phyloP scores from a whole-genome alignment of 2,329 filamentous ascomycete genomes.

The Ascochyta koolunga region DNA sequence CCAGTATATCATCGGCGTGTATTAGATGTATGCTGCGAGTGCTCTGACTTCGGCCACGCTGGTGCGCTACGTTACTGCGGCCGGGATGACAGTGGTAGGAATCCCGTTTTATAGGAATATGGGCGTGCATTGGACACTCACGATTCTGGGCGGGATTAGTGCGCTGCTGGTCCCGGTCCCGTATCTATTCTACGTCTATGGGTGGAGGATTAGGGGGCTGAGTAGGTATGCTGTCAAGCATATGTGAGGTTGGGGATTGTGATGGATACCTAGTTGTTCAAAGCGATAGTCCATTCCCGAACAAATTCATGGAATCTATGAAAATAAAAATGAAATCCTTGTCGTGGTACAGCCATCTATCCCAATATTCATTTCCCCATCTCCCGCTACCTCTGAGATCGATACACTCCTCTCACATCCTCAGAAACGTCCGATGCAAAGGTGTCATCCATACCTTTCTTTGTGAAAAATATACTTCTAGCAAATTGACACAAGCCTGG shows the following conservation, averaged over 20 bases:
- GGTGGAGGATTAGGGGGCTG: conserved; percentile 23
- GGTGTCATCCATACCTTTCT: too few relatives aligned
- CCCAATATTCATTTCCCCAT: too few relatives aligned
- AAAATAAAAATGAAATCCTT: too few relatives aligned
- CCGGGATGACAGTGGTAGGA: conserved; percentile 49
- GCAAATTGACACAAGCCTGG: too few relatives aligned
- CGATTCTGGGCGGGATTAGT: conserved; percentile 42
- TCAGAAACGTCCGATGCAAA: too few relatives aligned
- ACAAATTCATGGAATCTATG: too few relatives aligned
- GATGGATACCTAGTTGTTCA: too few relatives aligned
- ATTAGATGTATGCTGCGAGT: conserved; percentile 59
- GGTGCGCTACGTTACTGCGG: conserved; percentile 50
- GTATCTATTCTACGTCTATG: conserved; percentile 54
- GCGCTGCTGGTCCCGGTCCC: conserved; percentile 48
- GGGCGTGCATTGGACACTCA: conserved; percentile 43
- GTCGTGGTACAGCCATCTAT: too few relatives aligned
- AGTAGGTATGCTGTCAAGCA: conserved; percentile 11
- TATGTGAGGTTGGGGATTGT: background rate
- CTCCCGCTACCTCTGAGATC: too few relatives aligned
- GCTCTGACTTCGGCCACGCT: conserved; percentile 53
- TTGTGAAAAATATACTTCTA: too few relatives aligned
- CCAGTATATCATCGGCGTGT: conserved; percentile 65
- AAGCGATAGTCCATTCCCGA: too few relatives aligned
- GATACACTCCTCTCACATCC: too few relatives aligned
- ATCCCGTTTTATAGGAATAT: conserved; percentile 50